Conservation (phyloP, 306 rosid species). For the Pterocarpus santalinus region DNA sequence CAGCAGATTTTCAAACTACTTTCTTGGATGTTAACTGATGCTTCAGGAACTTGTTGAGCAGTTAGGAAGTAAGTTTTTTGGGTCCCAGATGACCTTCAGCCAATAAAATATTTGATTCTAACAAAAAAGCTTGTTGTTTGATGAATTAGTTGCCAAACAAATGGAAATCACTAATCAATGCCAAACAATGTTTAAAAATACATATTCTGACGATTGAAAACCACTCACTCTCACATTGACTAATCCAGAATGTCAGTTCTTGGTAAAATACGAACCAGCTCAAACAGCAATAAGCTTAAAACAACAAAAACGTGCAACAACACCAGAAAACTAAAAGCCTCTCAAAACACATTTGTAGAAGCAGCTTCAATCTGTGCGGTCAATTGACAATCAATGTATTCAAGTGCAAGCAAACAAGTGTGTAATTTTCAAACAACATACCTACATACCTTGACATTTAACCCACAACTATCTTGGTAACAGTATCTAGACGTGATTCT, state of each 20-base stretch:
- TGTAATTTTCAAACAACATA: constrained; percentile 3
- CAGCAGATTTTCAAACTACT: constrained; percentile 16
- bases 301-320: constrained; percentile 30
- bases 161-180: constrained; percentile 1
- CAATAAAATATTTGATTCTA: constrained; percentile 1
- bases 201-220: neutral
- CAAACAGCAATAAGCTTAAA: constrained; percentile 26
- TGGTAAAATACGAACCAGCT: neutral
- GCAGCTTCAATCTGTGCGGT: constrained; percentile 26
- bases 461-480: neutral
- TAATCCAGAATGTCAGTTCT: constrained; percentile 11
- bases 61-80: neutral
- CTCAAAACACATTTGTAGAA: constrained; percentile 27
- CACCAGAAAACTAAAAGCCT: constrained; percentile 10
- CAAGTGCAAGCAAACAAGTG: constrained; percentile 19
- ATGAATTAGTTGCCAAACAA: constrained; percentile 3
- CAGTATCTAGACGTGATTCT: constrained; percentile 25
- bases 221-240: constrained; percentile 15
- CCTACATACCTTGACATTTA: constrained; percentile 17
- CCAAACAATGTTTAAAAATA: constrained; percentile 15
- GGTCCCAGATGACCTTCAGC: constrained; percentile 13
- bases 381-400: constrained; percentile 24
- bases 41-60: constrained; percentile 12
- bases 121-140: neutral
- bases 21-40: constrained; percentile 11